These are phyloP conservation scores for Peronospora farinosa DNA, from an alignment of 352 stramenopile species.

Conservation along the genomic window DNA sequence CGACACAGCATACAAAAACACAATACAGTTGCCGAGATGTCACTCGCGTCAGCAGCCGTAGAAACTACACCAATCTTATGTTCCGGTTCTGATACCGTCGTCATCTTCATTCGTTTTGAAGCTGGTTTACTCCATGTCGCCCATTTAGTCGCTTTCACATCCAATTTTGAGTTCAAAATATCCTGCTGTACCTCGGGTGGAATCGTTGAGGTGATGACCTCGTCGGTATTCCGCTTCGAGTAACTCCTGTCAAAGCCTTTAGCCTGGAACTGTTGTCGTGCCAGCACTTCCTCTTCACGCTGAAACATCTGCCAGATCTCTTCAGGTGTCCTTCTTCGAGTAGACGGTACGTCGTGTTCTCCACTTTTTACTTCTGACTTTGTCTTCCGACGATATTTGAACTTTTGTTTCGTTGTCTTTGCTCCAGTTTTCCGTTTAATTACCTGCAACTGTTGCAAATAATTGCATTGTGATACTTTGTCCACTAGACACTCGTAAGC, in stretches of 20 bases:
- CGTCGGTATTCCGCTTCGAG: not conserved
- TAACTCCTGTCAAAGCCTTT: conserved; percentile 66
- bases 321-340: conserved; percentile 39
- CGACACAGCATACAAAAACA: conserved; percentile 59
- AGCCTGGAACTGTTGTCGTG: conserved; percentile 45
- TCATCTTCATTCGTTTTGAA: not conserved
- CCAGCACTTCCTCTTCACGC: conserved; percentile 60
- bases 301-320: conserved; percentile 70
- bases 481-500: conserved; percentile 71
- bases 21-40: conserved; percentile 4
- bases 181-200: conserved; percentile 18
- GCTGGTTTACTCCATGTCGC: conserved; percentile 27
- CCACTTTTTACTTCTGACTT: not conserved
- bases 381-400: conserved; percentile 20
- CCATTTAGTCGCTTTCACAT: conserved; percentile 39
- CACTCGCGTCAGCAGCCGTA: not conserved
- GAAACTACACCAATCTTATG: not conserved
- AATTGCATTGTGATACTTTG: conserved; percentile 40
- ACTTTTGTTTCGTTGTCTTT: conserved; percentile 9
- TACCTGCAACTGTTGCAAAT: conserved; percentile 34
- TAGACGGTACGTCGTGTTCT: conserved; percentile 1
- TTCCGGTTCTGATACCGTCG: not conserved
- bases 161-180: conserved; percentile 36
- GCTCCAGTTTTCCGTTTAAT: conserved; percentile 1
- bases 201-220: not conserved